Base-by-base conservation (phyloP, 202 grass and related monocot genomes). In the Elaeis oleifera region DNA sequence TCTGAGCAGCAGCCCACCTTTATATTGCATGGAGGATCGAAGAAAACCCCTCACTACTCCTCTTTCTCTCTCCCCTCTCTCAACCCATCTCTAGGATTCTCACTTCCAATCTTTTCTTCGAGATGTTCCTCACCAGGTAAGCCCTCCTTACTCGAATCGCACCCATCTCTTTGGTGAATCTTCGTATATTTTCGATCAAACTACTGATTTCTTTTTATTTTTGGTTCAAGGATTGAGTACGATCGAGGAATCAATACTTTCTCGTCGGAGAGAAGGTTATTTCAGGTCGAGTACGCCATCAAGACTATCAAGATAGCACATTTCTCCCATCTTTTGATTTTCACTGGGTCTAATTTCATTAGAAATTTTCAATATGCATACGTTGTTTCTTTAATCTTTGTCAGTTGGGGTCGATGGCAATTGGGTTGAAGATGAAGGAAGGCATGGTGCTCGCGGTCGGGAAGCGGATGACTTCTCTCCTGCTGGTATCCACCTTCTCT, bases 81-180 rank as follows among this genome's bases (percentile, higher is more conserved):
- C 49, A 15, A 0, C 28, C 16, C 17, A 18, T 31, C 51, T 61
- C 44, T 16, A 14, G 36, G 9, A 44, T 44, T 44, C 36, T 2
- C 36, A 11, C 9, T 44, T 44, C 36, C 9, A 44, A 44, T 44
- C 36, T 1, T 44, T 44, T 44, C 9, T 13, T 44, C 25, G 32
- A 82, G 56, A 92, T 97, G 92, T 97, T 97, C 60, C 88, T 97
- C 81, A 97, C 88, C 11, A 91, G 92, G 92, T 97, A 71, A 53
- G 18, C 20, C 32, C 25, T 18, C 6, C 23, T 6, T 52, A 50
- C 17, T 1, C 20, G 13, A 18, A 19, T 18, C 36, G 9, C 1
- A 13, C 36, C 36, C 36, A 44, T 44, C 36, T 44, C 36, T 44
- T 44, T 11, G 36, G 36, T 44, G 13, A 44, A 44, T 9, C 36